These are phyloP conservation scores for Smittium mucronatum DNA, from an alignment of 371 early-diverging fungal genomes.

Conservation along the genomic window DNA sequence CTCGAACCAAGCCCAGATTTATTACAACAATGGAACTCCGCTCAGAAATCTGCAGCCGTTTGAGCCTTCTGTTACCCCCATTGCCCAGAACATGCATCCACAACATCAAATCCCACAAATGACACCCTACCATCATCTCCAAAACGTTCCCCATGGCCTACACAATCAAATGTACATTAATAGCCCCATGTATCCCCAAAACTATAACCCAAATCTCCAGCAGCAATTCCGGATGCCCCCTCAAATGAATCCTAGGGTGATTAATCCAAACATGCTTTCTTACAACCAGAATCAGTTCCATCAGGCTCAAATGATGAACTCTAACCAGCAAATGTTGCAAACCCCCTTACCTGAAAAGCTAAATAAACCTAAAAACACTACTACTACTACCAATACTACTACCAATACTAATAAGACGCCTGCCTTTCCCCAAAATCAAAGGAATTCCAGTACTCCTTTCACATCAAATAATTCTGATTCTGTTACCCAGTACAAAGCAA, in stretches of 20 bases:
- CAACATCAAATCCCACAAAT: too few relatives aligned
- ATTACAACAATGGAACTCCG: too few relatives aligned
- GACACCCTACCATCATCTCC: too few relatives aligned
- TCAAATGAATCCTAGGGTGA: not conserved
- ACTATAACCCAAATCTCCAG: not conserved
- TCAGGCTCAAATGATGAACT: not conserved
- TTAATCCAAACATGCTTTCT: not conserved
- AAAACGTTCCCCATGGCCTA: too few relatives aligned
- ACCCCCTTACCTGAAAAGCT: not conserved
- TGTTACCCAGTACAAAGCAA: not conserved
- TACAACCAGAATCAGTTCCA: not conserved
- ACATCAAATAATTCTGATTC: not conserved
- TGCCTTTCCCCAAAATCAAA: not conserved
- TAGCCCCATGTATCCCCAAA: not conserved
- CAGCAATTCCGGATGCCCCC: not conserved
- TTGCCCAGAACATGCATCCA: too few relatives aligned
- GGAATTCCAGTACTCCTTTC: not conserved
- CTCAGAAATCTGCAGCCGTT: too few relatives aligned
- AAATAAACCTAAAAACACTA: too few relatives aligned
- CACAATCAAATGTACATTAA: not conserved
- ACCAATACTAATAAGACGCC: not conserved
- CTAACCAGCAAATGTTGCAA: not conserved
- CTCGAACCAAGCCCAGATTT: too few relatives aligned
- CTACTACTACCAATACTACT: too few relatives aligned
- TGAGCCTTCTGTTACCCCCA: too few relatives aligned